phyloP scores from a whole-genome alignment of 106 monocot species.

The Dioscorea zingiberensis region DNA sequence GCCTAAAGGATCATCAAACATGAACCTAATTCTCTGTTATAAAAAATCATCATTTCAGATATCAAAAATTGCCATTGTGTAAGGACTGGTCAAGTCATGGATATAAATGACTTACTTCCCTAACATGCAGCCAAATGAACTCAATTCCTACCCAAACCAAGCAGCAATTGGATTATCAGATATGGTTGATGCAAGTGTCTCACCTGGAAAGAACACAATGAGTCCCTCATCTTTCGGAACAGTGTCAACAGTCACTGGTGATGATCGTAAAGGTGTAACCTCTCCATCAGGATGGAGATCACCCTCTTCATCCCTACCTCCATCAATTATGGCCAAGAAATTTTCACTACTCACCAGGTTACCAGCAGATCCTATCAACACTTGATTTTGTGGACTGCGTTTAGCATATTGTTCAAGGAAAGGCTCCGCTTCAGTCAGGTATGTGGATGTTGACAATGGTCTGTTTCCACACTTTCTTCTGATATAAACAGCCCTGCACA shows the following conservation, averaged over 20 bases:
- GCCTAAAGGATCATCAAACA: too few species aligned
- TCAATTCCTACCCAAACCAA: too few species aligned
- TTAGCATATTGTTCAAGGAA: constrained; percentile 96
- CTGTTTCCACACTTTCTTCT: constrained; percentile 76
- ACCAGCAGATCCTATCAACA: constrained; percentile 81
- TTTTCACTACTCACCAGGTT: constrained; percentile 75
- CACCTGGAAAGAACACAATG: constrained; percentile 97
- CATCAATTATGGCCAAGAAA: constrained; percentile 70
- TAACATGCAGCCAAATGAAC: too few species aligned
- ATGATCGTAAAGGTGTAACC: constrained; percentile 17
- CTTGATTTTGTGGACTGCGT: constrained; percentile 67
- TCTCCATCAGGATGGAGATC: constrained; percentile 65
- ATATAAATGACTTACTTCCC: too few species aligned
- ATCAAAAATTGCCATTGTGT: too few species aligned
- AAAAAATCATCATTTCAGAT: too few species aligned
- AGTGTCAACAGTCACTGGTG: constrained; percentile 28
- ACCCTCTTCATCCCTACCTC: constrained; percentile 89
- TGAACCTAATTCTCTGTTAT: too few species aligned
- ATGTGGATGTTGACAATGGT: constrained; percentile 69
- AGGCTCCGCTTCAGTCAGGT: constrained; percentile 89
- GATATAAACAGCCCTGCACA: constrained; percentile 86
- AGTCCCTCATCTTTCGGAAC: constrained; percentile 85
- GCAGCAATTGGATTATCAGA: too few species aligned
- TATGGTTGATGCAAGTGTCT: too few species aligned
- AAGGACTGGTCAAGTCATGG: too few species aligned